Conservation (phyloP, 495 filamentous ascomycete genomes). For the Cercophora samala region DNA sequence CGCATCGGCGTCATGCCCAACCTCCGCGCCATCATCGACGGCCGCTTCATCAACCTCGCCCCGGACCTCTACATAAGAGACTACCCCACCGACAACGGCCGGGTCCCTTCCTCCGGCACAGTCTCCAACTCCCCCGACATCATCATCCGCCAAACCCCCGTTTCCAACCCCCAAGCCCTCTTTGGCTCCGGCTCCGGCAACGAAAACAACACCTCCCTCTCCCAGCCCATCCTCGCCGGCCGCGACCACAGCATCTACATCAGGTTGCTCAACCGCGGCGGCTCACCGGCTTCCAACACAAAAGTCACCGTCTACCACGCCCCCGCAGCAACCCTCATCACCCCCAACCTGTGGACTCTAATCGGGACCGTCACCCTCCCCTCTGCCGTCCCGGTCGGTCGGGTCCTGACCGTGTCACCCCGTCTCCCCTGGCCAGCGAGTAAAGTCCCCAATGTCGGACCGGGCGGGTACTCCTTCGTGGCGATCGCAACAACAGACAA, state of each 20-base stretch:
- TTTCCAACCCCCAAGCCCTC: constrained; percentile 7
- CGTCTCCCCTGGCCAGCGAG: constrained; percentile 7
- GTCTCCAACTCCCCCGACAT: constrained; percentile 14
- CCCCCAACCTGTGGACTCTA: constrained; percentile 10
- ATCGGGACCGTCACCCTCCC: constrained; percentile 9
- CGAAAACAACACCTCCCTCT: constrained; percentile 10
- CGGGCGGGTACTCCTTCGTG: constrained; percentile 15
- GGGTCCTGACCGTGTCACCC: constrained; percentile 3
- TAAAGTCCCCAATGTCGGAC: background rate
- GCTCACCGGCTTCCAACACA: background rate
- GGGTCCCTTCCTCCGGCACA: background rate
- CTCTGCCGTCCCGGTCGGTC: background rate
- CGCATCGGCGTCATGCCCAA: constrained; percentile 19
- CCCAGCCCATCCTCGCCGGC: constrained; percentile 1
- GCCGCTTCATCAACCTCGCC: background rate
- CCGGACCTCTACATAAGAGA: constrained; percentile 15
- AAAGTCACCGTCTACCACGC: constrained; percentile 7
- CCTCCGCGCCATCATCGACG: constrained; percentile 8
- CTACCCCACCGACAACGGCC: constrained; percentile 9
- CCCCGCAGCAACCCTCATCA: constrained; percentile 13
- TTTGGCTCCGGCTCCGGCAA: constrained; percentile 9
- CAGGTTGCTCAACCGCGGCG: constrained; percentile 14
- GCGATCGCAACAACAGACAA: background rate
- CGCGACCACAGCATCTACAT: constrained; percentile 12
- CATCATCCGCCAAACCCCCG: constrained; percentile 14